Evolutionary conservation across 2,329 filamentous ascomycete genomes (phyloP).

Genomic region (Neopestalotiopsis sp.): DNA sequence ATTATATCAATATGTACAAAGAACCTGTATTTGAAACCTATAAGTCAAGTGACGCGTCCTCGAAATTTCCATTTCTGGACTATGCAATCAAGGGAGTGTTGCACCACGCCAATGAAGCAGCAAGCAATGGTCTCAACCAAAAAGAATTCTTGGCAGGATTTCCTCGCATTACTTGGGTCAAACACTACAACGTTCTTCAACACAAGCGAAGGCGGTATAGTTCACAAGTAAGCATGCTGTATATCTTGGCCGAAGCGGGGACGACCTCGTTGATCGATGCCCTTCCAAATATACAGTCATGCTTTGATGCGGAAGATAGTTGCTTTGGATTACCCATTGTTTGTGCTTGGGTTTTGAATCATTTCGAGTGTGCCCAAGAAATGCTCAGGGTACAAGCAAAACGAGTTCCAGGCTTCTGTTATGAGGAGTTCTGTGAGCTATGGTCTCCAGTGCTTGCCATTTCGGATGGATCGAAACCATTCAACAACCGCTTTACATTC

Average conservation of each 20-base stretch:
- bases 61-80: constrained; percentile 22
- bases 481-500: neutral
- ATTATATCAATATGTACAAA: constrained; percentile 14
- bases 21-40: neutral
- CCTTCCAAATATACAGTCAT: neutral
- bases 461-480: neutral
- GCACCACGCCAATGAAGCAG: constrained; percentile 23
- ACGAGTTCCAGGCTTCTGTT: neutral
- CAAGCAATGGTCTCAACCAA: constrained; percentile 14
- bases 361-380: neutral
- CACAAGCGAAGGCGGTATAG: constrained; percentile 15
- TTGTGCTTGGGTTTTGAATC: neutral
- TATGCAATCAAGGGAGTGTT: constrained; percentile 19
- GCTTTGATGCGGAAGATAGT: neutral
- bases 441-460: too few species aligned
- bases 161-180: constrained; percentile 17
- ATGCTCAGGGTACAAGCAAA: neutral
- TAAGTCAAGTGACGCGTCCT: neutral
- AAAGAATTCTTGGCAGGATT: constrained; percentile 18
- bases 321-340: neutral
- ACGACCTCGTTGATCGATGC: neutral
- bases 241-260: constrained; percentile 23
- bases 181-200: constrained; percentile 18
- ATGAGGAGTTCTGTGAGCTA: neutral
- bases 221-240: constrained; percentile 16